Evolutionary conservation across 106 monocot species (phyloP).

Genomic region (Acanthochlamys bracteata): DNA sequence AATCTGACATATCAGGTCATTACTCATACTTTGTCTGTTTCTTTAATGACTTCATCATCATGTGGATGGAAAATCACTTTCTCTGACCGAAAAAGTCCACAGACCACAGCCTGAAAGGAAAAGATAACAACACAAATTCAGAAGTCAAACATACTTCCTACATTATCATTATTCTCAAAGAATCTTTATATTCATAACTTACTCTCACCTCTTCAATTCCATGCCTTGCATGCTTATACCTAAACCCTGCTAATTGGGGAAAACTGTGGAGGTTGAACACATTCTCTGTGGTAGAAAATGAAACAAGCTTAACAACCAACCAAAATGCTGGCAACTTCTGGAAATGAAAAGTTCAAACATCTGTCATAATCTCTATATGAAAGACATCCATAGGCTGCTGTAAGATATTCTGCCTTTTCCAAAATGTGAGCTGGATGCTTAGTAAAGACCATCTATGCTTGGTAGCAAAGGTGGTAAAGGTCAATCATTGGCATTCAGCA

Average conservation of each 20-base stretch:
- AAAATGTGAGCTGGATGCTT: too few relatives aligned
- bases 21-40: slow-evolving; percentile 69
- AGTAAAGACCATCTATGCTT: too few relatives aligned
- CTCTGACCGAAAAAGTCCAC: slow-evolving; percentile 76
- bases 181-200: not conserved
- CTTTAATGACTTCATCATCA: slow-evolving; percentile 65
- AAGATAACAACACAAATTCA: slow-evolving; percentile 8
- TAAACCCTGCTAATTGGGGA: slow-evolving; percentile 51
- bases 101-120: slow-evolving; percentile 69
- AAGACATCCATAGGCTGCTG: too few relatives aligned
- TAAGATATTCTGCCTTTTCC: too few relatives aligned
- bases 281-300: slow-evolving; percentile 55
- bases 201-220: slow-evolving; percentile 59
- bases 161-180: not conserved
- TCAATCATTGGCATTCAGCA: too few relatives aligned
- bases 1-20: not conserved
- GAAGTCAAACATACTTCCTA: slow-evolving; percentile 4
- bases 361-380: too few relatives aligned
- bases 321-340: too few relatives aligned
- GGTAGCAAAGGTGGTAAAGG: too few relatives aligned
- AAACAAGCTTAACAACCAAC: too few relatives aligned
- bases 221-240: slow-evolving; percentile 53
- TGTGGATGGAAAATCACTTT: slow-evolving; percentile 75
- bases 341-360: not conserved
- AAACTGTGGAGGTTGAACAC: slow-evolving; percentile 69